Evolutionary conservation across 2,329 filamentous ascomycete species (phyloP), one percentile per base, ranked within the genome.

Genomic region (Dothistroma pini): DNA sequence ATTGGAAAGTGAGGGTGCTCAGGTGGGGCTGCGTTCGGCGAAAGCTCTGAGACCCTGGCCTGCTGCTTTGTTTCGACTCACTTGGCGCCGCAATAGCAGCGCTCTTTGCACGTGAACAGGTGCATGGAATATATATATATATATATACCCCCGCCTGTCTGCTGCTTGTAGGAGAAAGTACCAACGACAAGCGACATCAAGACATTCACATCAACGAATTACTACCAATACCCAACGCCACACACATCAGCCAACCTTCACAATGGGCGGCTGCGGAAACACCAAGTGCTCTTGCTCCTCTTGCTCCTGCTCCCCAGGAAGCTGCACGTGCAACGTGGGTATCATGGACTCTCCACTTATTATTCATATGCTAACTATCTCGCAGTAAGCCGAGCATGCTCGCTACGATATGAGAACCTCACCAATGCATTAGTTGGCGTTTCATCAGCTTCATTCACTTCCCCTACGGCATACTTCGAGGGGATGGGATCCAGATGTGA

Each of bases 251-350:
- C 48, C 62, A 62, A 61, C 59, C 56, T 60, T 61, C 68, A 71
- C 59, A 56, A 73, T 73, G 71, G 69, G 67, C 60, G 70, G 70
- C 69, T 73, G 71, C 63, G 71, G 70, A 50, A 72, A 72, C 67
- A 59, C 70, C 50, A 64, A 63, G 52, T 72, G 70, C 70, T 66
- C 70, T 31, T 72, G 70, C 70, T 59, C 66, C 61, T 66, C 63
- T 60, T 71, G 69, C 71, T 57, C 61, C 56, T 72, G 70, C 63
- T 65, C 70, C 19, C 58, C 68, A 19, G 71, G 71, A 62, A 56
- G 63, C 51, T 73, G 71, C 71, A 63, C 51, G 31, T 53, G 51
- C 51, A 53, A 53, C 29, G 51, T 53, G 51, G 64, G 53, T 72
- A 68, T 66, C 66, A 22, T 9, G 4, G 29, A 31, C 10, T 29